These are phyloP conservation scores for Aristolochia californica DNA, from an alignment of 164 flowering plant genomes.

Conservation along the genomic window DNA sequence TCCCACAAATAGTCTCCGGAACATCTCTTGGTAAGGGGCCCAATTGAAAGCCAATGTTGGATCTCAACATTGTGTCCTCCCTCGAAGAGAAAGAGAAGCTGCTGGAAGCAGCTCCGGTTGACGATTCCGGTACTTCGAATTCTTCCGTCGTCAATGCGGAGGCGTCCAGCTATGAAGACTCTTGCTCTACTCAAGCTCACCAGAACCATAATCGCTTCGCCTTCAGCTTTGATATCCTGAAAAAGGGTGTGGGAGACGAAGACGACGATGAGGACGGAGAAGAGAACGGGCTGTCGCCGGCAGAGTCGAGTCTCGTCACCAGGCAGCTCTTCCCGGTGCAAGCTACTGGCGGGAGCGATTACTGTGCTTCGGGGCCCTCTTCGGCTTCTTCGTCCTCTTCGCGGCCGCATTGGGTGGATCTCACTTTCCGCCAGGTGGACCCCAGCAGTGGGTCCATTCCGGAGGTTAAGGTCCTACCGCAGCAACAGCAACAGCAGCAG, in stretches of 20 bases:
- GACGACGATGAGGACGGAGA: constrained; percentile 10
- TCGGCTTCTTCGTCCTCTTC: constrained; percentile 13
- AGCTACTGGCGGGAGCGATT: constrained; percentile 32
- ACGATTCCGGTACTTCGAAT: constrained; percentile 47
- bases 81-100: constrained; percentile 5
- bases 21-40: not conserved
- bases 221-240: constrained; percentile 37
- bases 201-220: constrained; percentile 11
- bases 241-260: constrained; percentile 1
- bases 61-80: constrained; percentile 24
- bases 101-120: constrained; percentile 27
- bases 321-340: constrained; percentile 37
- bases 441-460: not conserved
- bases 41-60: constrained; percentile 21
- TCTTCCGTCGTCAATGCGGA: constrained; percentile 67
- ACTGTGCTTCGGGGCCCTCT: constrained; percentile 45
- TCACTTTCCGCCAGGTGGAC: constrained; percentile 17
- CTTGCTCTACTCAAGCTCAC: constrained; percentile 21
- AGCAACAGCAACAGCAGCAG: constrained; percentile 21
- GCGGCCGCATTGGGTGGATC: constrained; percentile 33
- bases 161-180: constrained; percentile 39
- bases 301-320: constrained; percentile 19
- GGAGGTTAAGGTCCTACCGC: constrained; percentile 4
- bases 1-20: not conserved
- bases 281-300: not conserved